Evolutionary conservation across 306 rosid species (phyloP), one percentile per base, ranked within the genome.

Genomic region (Sechiopsis laciniata): DNA sequence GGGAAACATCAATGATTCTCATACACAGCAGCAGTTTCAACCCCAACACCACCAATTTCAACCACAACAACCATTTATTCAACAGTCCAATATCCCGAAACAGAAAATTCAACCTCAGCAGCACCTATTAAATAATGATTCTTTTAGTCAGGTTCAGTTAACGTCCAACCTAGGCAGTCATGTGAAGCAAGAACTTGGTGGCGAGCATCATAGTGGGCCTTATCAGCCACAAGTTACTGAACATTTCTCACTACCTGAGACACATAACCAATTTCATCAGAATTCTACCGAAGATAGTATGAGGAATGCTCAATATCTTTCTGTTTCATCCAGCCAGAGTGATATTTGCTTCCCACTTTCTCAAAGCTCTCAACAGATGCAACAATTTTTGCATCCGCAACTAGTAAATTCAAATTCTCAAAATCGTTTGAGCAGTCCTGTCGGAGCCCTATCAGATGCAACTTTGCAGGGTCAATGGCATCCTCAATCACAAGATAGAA

Each of bases 211-310:
- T 57, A 86, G 86, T 80, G 97, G 87, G 69, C 82, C 74, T 70
- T 52, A 85, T 55, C 86, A 67, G 65, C 82, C 91, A 35, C 92
- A 86, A 56, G 73, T 74, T 54, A 65, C 86, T 61, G 97, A 89
- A 46, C 88, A 85, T 71, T 89, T 88, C 76, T 87, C 84, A 58
- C 56, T 87, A 77, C 57, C 99, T 73, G 89, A 88, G 80, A 80
- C 83, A 81, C 92, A 84, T 67, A 89, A 78, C 76, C 97, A 94
- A 81, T 89, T 89, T 80, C 95, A 85, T 76, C 90, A 81, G 81
- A 84, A 71, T 59, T 58, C 89, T 50, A 75, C 85, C 21, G 97
- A 88, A 67, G 89, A 81, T 74, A 80, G 71, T 74, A 78, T 81
- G 22, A 87, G 86, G 82, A 75, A 74, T 84, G 81, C 84, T 74